Conservation (phyloP, 78 protist genomes). For the Polysphondylium violaceum region DNA sequence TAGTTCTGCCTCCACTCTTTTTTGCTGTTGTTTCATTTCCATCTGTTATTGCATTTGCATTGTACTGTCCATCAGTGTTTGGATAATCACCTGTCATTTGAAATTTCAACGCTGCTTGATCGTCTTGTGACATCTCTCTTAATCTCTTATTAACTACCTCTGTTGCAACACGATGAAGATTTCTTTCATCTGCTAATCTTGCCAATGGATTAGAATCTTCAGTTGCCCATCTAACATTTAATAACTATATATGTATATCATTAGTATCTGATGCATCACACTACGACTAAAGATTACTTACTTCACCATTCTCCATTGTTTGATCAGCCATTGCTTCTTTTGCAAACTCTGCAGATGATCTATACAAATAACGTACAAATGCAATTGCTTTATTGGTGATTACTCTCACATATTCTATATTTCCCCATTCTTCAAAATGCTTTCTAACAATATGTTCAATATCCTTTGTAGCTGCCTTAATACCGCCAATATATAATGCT, state of each 20-base stretch:
- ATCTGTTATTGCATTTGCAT: not conserved
- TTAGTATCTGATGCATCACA: too few relatives aligned
- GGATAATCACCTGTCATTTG: constrained; percentile 69
- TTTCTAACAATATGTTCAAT: constrained; percentile 65
- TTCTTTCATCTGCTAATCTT: constrained; percentile 52
- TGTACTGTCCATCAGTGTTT: constrained; percentile 60
- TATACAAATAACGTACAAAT: constrained; percentile 72
- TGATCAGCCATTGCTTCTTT: constrained; percentile 85
- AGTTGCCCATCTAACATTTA: constrained; percentile 82
- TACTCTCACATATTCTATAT: constrained; percentile 70
- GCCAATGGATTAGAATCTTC: constrained; percentile 76
- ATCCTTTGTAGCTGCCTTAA: constrained; percentile 13
- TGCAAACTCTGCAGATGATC: constrained; percentile 82
- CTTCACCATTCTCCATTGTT: constrained; percentile 69
- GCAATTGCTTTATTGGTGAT: constrained; percentile 74
- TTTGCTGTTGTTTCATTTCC: not conserved
- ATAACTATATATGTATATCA: too few relatives aligned
- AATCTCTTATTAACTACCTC: constrained; percentile 67
- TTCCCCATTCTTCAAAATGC: constrained; percentile 75
- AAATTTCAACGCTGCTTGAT: constrained; percentile 28
- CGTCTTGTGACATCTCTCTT: constrained; percentile 66
- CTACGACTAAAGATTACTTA: too few relatives aligned
- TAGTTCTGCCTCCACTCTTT: constrained; percentile 10
- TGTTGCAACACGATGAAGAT: constrained; percentile 72
- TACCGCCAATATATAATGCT: constrained; percentile 77